Evolutionary conservation across 2,329 filamentous ascomycete species (phyloP).

Genomic region (Hypomyces perniciosus): DNA sequence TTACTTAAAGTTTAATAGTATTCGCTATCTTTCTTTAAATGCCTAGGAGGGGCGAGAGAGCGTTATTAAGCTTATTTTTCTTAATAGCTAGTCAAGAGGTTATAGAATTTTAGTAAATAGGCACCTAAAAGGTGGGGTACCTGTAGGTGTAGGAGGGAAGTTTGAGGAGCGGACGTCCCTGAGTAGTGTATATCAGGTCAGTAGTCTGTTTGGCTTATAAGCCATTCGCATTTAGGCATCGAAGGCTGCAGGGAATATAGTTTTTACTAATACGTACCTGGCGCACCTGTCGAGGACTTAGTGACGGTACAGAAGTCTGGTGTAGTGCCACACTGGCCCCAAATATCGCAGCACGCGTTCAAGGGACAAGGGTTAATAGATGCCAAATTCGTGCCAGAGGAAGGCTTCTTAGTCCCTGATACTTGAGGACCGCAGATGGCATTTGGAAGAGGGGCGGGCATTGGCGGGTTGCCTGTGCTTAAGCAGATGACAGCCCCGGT

Average conservation of each 20-base stretch:
- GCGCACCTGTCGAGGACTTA: constrained; percentile 15
- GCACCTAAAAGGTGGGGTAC: too few relatives aligned
- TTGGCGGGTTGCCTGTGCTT: constrained; percentile 27
- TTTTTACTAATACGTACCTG: constrained; percentile 9
- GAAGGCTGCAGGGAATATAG: too few relatives aligned
- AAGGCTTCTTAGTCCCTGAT: constrained; percentile 22
- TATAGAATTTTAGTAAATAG: too few relatives aligned
- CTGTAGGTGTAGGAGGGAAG: too few relatives aligned
- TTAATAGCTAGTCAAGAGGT: too few relatives aligned
- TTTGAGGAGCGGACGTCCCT: constrained; percentile 10
- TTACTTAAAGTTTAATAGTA: too few relatives aligned
- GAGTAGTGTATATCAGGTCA: too few relatives aligned
- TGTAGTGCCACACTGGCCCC: constrained; percentile 37
- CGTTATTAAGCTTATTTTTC: too few relatives aligned
- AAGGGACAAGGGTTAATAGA: constrained; percentile 25
- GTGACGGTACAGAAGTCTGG: constrained; percentile 30
- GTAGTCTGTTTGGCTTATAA: too few relatives aligned
- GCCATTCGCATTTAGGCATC: too few relatives aligned
- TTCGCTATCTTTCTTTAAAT: too few relatives aligned
- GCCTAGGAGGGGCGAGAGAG: too few relatives aligned
- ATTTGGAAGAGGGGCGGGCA: constrained; percentile 26
- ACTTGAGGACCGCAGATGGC: constrained; percentile 31
- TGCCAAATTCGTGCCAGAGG: constrained; percentile 15
- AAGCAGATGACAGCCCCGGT: constrained; percentile 27
- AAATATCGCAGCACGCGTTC: constrained; percentile 28